Evolutionary conservation across 805 yeast species (phyloP).

Genomic region (Suhomyces vadensis): DNA sequence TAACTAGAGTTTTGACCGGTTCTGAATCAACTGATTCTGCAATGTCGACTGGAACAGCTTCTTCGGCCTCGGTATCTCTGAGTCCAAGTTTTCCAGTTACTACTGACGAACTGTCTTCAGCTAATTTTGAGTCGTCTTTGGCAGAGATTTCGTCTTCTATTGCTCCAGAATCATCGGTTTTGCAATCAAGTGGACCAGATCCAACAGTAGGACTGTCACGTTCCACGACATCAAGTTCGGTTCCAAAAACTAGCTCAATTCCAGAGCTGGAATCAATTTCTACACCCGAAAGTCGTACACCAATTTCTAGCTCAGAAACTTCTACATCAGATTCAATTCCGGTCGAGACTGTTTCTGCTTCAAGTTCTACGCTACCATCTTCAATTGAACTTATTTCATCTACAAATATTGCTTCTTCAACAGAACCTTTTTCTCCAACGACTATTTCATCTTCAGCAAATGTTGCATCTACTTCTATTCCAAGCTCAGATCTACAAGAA

Average conservation of each 20-base stretch:
- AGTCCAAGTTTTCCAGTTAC: not conserved
- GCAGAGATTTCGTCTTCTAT: not conserved
- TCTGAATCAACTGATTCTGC: not conserved
- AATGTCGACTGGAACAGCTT: not conserved
- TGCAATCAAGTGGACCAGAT: not conserved
- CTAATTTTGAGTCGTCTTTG: not conserved
- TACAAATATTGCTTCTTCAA: not conserved
- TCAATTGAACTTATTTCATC: not conserved
- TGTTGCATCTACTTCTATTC: not conserved
- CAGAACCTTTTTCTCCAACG: not conserved
- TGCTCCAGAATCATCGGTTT: not conserved
- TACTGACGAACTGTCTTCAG: not conserved
- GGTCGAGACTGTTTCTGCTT: not conserved
- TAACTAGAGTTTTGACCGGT: not conserved
- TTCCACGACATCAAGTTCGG: not conserved
- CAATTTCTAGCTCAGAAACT: not conserved
- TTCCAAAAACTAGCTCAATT: not conserved
- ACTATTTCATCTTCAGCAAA: not conserved
- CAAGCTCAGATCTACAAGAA: not conserved
- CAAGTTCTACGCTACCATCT: not conserved
- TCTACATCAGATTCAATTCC: not conserved
- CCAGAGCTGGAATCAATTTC: not conserved
- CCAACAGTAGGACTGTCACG: too few relatives aligned
- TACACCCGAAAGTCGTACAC: not conserved
- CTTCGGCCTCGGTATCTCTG: too few relatives aligned